Base-by-base conservation (phyloP, 352 stramenopile species). In the Phytophthora lateralis region DNA sequence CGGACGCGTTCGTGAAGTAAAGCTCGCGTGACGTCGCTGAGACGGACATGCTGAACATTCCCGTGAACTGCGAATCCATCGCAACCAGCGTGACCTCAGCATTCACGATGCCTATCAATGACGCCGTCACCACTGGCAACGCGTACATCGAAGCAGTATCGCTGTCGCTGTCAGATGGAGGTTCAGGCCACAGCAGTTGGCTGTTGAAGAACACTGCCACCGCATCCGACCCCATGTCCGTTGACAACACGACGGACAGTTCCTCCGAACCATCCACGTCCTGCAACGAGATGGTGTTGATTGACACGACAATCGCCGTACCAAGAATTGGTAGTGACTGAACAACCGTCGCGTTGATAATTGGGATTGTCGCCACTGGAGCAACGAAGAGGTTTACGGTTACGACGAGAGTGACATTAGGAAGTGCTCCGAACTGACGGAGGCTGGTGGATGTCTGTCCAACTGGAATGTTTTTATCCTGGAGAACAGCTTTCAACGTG, bases 221-320 rank as follows among this genome's bases (percentile, higher is more conserved):
- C 1, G 17, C 21, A 47, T 63, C 21, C 14, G 24, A 49, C 11
- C 34, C 21, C 2, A 55, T 37, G 2, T 43, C 24, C 18, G 20
- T 6, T 17, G 38, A 11, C 24, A 65, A 18, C 39, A 46, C 43
- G 18, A 68, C 57, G 0, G 51, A 63, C 4, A 75, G 49, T 11
- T 57, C 29, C 26, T 75, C 66, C 9, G 55, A 71, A 0, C 61
- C 61, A 55, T 75, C 66, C 35, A 63, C 20, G 39, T 71, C 66
- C 12, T 48, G 44, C 6, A 75, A 18, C 10, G 39, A 48, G 14
- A 75, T 63, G 15, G 3, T 17, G 10, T 30, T 35, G 3, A 71
- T 44, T 11, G 37, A 52, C 20, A 75, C 0, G 6, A 71, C 21
- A 15, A 67, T 49, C 5, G 61, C 55, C 2, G 38, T 61, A 24